These are phyloP conservation scores for Penicillium steckii DNA, from an alignment of 495 filamentous ascomycete species.

Conservation along the genomic window DNA sequence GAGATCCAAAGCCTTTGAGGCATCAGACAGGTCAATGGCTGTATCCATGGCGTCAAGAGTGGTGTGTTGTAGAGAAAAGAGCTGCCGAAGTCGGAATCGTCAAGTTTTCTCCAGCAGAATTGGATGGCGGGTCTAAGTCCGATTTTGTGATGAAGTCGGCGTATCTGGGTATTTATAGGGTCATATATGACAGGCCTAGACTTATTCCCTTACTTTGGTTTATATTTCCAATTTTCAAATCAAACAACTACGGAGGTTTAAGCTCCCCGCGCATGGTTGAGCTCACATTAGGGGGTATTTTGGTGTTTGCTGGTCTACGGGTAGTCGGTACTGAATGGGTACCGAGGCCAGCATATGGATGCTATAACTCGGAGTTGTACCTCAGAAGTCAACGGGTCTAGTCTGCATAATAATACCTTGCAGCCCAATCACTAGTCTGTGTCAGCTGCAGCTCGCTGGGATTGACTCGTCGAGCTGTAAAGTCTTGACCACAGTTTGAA, in stretches of 20 bases:
- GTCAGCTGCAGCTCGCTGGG: background rate
- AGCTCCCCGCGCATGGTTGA: too few relatives aligned
- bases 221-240: too few relatives aligned
- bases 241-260: too few relatives aligned
- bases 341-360: constrained; percentile 4
- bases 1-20: constrained; percentile 81
- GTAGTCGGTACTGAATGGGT: constrained; percentile 13
- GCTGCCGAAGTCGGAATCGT: constrained; percentile 20
- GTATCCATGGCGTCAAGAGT: constrained; percentile 66
- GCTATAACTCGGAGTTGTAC: background rate
- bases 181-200: too few relatives aligned
- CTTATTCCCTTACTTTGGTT: too few relatives aligned
- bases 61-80: constrained; percentile 7
- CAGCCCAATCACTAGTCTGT: constrained; percentile 7
- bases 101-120: constrained; percentile 1
- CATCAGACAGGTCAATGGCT: constrained; percentile 82
- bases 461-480: constrained; percentile 8
- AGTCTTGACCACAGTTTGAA: background rate
- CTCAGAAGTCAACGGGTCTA: too few relatives aligned
- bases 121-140: background rate
- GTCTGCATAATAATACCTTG: constrained; percentile 16
- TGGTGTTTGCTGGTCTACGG: background rate
- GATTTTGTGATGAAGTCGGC: background rate
- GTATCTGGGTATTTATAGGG: background rate
- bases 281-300: background rate